Percentiles rank a stretch among this genome's conserved stretches.
Conservation (phyloP, 805 yeast species). For the Yamadazyma olivae region DNA sequence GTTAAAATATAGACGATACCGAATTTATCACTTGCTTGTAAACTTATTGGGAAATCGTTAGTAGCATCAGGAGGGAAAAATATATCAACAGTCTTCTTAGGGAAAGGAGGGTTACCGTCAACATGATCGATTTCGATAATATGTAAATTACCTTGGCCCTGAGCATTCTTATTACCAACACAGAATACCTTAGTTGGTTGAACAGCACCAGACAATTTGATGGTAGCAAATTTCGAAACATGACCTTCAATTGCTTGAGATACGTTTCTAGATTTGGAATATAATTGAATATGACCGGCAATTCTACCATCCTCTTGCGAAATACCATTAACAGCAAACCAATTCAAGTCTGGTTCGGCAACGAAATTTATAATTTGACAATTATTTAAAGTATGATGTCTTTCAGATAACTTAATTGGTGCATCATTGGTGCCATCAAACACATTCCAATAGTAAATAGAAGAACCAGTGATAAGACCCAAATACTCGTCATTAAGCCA, state of each 20-base stretch:
- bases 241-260: conserved; percentile 98
- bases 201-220: conserved; percentile 70
- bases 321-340: conserved; percentile 96
- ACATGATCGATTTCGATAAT: conserved; percentile 95
- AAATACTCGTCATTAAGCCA: conserved; percentile 76
- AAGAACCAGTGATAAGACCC: conserved; percentile 80
- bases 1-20: conserved; percentile 89
- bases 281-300: conserved; percentile 94
- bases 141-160: conserved; percentile 71
- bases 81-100: conserved; percentile 86
- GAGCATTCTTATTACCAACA: conserved; percentile 84
- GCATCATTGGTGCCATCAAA: conserved; percentile 74
- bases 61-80: conserved; percentile 96
- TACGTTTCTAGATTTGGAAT: conserved; percentile 80
- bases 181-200: conserved; percentile 83
- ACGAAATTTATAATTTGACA: conserved; percentile 90
- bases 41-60: conserved; percentile 93
- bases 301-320: conserved; percentile 91
- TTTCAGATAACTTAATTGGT: conserved; percentile 78
- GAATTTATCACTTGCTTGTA: conserved; percentile 79
- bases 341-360: conserved; percentile 72
- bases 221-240: conserved; percentile 82
- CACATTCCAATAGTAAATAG: conserved; percentile 78
- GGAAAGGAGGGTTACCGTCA: conserved; percentile 76
- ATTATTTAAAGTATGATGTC: conserved; percentile 75